A percentile compares a stretch with the other conserved stretches of the same genome.
phyloP scores from a whole-genome alignment of 805 yeast species.

The Tetrapisispora taiwanensis region DNA sequence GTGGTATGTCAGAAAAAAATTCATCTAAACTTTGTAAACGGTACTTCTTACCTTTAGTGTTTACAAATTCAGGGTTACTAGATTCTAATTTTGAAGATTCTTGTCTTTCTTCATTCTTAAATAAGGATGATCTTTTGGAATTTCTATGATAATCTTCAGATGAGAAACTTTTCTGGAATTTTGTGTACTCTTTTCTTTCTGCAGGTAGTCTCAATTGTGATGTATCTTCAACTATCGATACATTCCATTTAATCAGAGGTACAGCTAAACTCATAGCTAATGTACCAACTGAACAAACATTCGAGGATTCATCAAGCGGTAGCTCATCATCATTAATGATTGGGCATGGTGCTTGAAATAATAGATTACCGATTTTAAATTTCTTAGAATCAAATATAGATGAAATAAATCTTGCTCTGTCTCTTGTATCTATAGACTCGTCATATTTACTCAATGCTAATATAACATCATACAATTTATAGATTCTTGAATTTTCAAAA shows the following conservation, averaged over 20 bases:
- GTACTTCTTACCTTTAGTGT: conserved; percentile 33
- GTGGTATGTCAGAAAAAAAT: conserved; percentile 50
- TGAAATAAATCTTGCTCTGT: conserved; percentile 66
- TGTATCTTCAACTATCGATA: conserved; percentile 3
- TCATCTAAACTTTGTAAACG: conserved; percentile 77
- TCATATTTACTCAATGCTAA: conserved; percentile 66
- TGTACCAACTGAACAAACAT: neutral
- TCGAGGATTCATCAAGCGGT: no score
- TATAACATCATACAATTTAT: conserved; percentile 49
- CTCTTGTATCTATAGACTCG: conserved; percentile 65
- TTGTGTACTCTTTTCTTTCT: conserved; percentile 33
- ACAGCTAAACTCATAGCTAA: neutral
- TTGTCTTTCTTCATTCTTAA: neutral
- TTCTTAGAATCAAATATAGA: conserved; percentile 46
- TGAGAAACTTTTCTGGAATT: conserved; percentile 27
- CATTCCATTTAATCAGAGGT: conserved; percentile 14
- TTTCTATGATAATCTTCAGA: conserved; percentile 13
- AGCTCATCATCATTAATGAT: neutral
- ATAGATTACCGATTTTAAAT: conserved; percentile 53
- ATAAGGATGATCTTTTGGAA: neutral
- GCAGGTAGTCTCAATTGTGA: conserved; percentile 30
- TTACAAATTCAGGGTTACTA: conserved; percentile 6
- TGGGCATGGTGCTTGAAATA: conserved; percentile 72
- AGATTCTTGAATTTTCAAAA: conserved; percentile 28
- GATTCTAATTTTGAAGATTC: neutral